These are phyloP conservation scores for Podospora pseudoanserina DNA, from an alignment of 495 filamentous ascomycete genomes.

Conservation along the genomic window DNA sequence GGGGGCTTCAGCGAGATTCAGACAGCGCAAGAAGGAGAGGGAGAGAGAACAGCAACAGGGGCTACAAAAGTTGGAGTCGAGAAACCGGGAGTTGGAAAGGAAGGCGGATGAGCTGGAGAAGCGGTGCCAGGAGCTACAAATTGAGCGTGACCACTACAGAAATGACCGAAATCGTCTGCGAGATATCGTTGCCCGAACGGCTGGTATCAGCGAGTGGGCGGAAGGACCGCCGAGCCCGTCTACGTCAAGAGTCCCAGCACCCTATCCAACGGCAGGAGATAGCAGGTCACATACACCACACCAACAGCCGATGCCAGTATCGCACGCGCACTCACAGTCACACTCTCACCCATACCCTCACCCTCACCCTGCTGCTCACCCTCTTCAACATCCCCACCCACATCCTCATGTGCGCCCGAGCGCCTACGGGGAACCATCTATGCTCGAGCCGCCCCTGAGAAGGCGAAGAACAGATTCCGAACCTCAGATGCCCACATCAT, in stretches of 20 bases:
- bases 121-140: conserved; percentile 47
- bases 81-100: conserved; percentile 46
- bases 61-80: conserved; percentile 56
- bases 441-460: conserved; percentile 42
- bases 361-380: conserved; percentile 17
- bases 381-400: conserved; percentile 18
- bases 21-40: conserved; percentile 83
- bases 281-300: conserved; percentile 30
- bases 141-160: conserved; percentile 46
- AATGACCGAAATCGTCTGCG: conserved; percentile 63
- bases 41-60: conserved; percentile 71
- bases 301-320: conserved; percentile 16
- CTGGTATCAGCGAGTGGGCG: conserved; percentile 47
- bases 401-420: conserved; percentile 23
- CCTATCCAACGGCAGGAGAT: conserved; percentile 30
- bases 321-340: conserved; percentile 19
- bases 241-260: conserved; percentile 30
- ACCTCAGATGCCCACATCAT: conserved; percentile 34
- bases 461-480: conserved; percentile 45
- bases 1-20: conserved; percentile 84
- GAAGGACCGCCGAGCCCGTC: conserved; percentile 48
- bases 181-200: conserved; percentile 55
- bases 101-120: conserved; percentile 44
- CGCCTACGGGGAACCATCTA: conserved; percentile 32
- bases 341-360: conserved; percentile 20